Percentiles rank a stretch among this genome's conserved stretches.
These are phyloP conservation scores for Pythium scleroteichum DNA, from an alignment of 352 stramenopile species.

Conservation along the genomic window DNA sequence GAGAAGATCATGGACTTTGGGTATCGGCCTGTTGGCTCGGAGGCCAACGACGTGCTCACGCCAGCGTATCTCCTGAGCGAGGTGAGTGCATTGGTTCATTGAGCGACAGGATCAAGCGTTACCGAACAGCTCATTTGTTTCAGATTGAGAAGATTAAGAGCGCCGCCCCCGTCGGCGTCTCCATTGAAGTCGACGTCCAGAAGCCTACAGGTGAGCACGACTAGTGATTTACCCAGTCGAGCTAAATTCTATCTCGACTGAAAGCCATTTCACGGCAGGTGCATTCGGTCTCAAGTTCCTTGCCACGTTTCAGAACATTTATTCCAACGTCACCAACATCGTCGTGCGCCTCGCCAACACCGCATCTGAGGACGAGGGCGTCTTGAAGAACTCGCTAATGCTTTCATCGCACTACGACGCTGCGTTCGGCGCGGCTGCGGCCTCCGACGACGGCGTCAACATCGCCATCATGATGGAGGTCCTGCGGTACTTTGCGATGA, in stretches of 20 bases:
- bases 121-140: background rate
- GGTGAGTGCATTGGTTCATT: too few relatives aligned
- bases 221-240: background rate
- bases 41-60: slow-evolving; percentile 67
- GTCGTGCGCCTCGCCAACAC: slow-evolving; percentile 55
- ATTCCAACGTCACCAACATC: slow-evolving; percentile 84
- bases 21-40: slow-evolving; percentile 64
- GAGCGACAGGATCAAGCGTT: background rate
- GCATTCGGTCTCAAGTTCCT: slow-evolving; percentile 80
- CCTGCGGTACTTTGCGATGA: slow-evolving; percentile 42
- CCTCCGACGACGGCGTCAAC: slow-evolving; percentile 78
- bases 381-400: slow-evolving; percentile 55
- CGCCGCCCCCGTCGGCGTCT: slow-evolving; percentile 33
- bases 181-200: slow-evolving; percentile 64
- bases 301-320: slow-evolving; percentile 85
- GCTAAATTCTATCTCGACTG: background rate
- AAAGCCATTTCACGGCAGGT: slow-evolving; percentile 19
- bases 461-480: slow-evolving; percentile 85
- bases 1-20: slow-evolving; percentile 74
- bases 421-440: slow-evolving; percentile 64
- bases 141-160: slow-evolving; percentile 60
- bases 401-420: slow-evolving; percentile 83
- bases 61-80: slow-evolving; percentile 55
- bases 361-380: slow-evolving; percentile 17
- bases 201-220: slow-evolving; percentile 46